Conservation (phyloP, 164 flowering plant genomes). For the Cinnamomum micranthum region DNA sequence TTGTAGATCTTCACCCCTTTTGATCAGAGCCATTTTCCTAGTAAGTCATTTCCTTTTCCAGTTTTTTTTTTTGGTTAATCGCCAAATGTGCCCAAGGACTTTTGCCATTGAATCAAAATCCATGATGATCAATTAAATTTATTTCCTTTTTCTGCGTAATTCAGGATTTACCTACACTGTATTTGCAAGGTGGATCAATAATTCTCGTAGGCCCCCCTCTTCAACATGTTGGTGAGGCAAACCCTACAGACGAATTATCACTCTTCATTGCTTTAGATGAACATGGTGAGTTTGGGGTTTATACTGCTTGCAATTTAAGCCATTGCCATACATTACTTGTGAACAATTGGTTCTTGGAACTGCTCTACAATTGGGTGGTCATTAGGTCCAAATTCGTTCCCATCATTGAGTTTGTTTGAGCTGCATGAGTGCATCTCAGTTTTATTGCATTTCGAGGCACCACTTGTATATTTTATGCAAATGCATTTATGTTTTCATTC, state of each 20-base stretch:
- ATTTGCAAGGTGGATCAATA: constrained; percentile 82
- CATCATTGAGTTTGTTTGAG: too few species aligned
- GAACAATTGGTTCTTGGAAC: background rate
- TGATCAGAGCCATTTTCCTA: too few species aligned
- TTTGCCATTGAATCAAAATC: constrained; percentile 1
- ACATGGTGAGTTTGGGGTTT: constrained; percentile 43
- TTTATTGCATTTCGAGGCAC: too few species aligned
- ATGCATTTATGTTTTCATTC: too few species aligned
- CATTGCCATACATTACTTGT: background rate
- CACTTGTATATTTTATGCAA: too few species aligned
- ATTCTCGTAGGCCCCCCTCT: constrained; percentile 69
- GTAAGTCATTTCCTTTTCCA: too few species aligned
- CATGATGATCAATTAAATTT: background rate
- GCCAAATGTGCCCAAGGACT: background rate
- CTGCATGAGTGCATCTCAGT: too few species aligned
- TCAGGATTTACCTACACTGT: constrained; percentile 85
- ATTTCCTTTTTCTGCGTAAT: constrained; percentile 6
- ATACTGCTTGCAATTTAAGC: background rate
- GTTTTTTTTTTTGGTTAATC: too few species aligned
- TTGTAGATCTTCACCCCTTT: too few species aligned
- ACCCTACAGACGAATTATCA: constrained; percentile 58
- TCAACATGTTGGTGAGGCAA: constrained; percentile 77
- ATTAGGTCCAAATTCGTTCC: too few species aligned
- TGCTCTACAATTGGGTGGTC: background rate
- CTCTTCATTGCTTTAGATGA: constrained; percentile 81